A percentile compares a stretch with the other conserved stretches of the same genome.
These are phyloP conservation scores for Umbellularia californica DNA, from an alignment of 164 flowering plant genomes.

Conservation along the genomic window DNA sequence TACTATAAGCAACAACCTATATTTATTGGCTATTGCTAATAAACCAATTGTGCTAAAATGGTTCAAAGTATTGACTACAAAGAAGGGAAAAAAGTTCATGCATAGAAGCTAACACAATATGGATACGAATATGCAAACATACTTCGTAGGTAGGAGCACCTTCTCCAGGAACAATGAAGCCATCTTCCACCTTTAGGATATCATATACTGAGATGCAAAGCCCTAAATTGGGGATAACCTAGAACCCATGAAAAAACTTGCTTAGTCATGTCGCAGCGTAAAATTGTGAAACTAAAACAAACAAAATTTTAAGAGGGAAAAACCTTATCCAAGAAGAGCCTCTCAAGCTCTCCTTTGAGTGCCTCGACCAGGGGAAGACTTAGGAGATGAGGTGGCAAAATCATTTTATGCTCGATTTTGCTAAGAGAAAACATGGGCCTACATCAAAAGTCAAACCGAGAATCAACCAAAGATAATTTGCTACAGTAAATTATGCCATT, in stretches of 20 bases:
- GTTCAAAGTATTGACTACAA: neutral
- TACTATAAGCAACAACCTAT: too few relatives aligned
- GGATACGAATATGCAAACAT: neutral
- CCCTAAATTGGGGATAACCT: constrained; percentile 71
- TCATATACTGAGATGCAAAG: constrained; percentile 70
- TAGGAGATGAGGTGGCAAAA: constrained; percentile 65
- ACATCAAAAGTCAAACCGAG: neutral
- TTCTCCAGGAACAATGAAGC: constrained; percentile 58
- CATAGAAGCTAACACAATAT: neutral
- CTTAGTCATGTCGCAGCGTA: neutral
- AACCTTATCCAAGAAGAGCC: constrained; percentile 70
- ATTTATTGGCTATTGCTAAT: neutral
- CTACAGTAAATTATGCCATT: neutral
- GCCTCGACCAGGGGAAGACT: constrained; percentile 46
- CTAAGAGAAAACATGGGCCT: constrained; percentile 62
- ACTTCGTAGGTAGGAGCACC: constrained; percentile 78
- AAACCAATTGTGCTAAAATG: neutral
- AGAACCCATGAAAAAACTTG: constrained; percentile 10
- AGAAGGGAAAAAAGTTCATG: neutral
- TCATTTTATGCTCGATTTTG: constrained; percentile 56
- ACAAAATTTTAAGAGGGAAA: neutral
- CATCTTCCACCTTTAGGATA: constrained; percentile 51
- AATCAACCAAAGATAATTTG: neutral
- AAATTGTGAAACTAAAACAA: neutral
- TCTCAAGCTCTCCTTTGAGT: constrained; percentile 49